A percentile compares a stretch with the other conserved stretches of the same genome.
Evolutionary conservation across 192 early-diverging fungal genomes (phyloP).

Genomic region (Umbelopsis vinacea): DNA sequence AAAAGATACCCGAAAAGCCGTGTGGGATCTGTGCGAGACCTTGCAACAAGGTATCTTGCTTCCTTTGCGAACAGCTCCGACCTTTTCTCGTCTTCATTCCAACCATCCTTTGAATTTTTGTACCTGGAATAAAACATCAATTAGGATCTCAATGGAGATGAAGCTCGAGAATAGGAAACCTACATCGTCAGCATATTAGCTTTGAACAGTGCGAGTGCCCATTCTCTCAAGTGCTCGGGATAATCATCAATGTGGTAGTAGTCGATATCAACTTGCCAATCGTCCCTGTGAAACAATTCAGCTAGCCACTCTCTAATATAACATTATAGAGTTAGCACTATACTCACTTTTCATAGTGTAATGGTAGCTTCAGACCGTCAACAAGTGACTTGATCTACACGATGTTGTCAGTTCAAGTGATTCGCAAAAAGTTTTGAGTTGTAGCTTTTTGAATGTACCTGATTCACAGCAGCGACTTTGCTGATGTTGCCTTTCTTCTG

Average conservation of each 20-base stretch:
- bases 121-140: slow-evolving; percentile 43
- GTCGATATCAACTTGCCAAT: slow-evolving; percentile 35
- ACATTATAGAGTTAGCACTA: not conserved
- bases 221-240: slow-evolving; percentile 43
- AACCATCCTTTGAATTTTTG: slow-evolving; percentile 66
- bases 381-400: slow-evolving; percentile 7
- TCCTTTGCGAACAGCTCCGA: slow-evolving; percentile 58
- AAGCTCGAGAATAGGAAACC: slow-evolving; percentile 6
- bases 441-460: not conserved
- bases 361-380: slow-evolving; percentile 11
- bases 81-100: slow-evolving; percentile 60
- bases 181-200: slow-evolving; percentile 65
- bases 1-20: slow-evolving; percentile 58
- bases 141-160: not conserved
- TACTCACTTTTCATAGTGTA: slow-evolving; percentile 30
- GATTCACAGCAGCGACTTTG: not conserved
- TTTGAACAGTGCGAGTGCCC: slow-evolving; percentile 62
- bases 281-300: slow-evolving; percentile 11
- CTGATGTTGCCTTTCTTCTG: not conserved
- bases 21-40: slow-evolving; percentile 34
- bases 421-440: not conserved
- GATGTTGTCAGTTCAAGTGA: not conserved
- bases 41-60: slow-evolving; percentile 61
- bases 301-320: not conserved
- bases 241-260: slow-evolving; percentile 48